A percentile compares a stretch with the other conserved stretches of the same genome.
These are phyloP conservation scores for Xylariaceae sp. DNA, from an alignment of 2,329 filamentous ascomycete species.

Conservation along the genomic window DNA sequence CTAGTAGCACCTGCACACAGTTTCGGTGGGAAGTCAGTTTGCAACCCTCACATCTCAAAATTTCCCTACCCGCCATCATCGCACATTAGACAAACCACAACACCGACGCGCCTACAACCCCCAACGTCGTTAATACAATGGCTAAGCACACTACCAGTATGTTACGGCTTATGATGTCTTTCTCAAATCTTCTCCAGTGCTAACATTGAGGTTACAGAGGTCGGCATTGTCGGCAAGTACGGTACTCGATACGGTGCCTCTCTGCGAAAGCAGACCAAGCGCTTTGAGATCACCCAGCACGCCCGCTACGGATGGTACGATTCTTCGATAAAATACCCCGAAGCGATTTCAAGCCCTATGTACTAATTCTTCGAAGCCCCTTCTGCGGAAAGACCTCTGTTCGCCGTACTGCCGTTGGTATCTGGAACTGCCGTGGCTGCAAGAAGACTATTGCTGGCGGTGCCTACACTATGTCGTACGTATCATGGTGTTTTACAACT, in stretches of 20 bases:
- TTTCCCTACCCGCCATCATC: constrained; percentile 17
- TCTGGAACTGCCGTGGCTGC: constrained; percentile 96
- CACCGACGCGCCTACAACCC: constrained; percentile 12
- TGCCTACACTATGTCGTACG: constrained; percentile 95
- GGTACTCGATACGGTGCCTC: constrained; percentile 74
- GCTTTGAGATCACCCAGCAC: constrained; percentile 99
- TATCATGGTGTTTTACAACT: constrained; percentile 32
- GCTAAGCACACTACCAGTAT: constrained; percentile 19
- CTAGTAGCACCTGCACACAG: constrained; percentile 10
- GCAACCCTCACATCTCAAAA: constrained; percentile 17
- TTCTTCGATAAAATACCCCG: neutral
- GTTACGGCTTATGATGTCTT: neutral
- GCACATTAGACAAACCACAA: constrained; percentile 7
- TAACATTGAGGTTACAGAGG: constrained; percentile 42
- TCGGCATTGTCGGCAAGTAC: constrained; percentile 21
- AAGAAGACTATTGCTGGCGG: constrained; percentile 90
- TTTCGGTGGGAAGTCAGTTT: constrained; percentile 6
- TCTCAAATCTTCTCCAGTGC: neutral
- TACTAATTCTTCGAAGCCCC: constrained; percentile 43
- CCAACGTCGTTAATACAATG: constrained; percentile 16
- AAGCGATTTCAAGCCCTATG: neutral
- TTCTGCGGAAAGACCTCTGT: constrained; percentile 98
- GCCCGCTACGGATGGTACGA: constrained; percentile 60
- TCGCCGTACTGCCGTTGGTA: constrained; percentile 75
- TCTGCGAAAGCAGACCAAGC: constrained; percentile 98